Conservation (phyloP, 2,329 filamentous ascomycete genomes). For the Trichoderma sp. region DNA sequence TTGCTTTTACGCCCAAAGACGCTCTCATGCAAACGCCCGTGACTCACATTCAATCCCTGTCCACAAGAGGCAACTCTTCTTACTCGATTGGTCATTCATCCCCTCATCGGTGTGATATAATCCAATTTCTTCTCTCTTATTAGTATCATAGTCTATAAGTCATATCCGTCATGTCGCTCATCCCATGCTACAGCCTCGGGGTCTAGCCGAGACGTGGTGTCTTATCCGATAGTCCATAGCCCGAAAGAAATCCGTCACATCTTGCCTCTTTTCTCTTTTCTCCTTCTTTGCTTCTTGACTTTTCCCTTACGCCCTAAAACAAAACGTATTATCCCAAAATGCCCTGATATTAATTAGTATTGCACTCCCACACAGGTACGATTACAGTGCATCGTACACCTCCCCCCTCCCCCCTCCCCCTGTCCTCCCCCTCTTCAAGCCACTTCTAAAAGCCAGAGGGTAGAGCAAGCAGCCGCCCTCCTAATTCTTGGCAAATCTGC, state of each 20-base stretch:
- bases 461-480: neutral
- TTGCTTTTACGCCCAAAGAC: neutral
- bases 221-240: conserved; percentile 2
- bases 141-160: conserved; percentile 1
- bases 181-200: neutral
- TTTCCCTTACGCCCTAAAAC: neutral
- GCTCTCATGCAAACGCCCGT: conserved; percentile 17
- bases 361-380: neutral
- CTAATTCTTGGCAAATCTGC: conserved; percentile 48
- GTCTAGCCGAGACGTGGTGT: neutral
- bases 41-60: conserved; percentile 13
- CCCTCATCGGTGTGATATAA: conserved; percentile 14
- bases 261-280: neutral
- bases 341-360: neutral
- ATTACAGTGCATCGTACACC: neutral
- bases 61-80: neutral
- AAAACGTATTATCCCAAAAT: neutral
- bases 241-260: neutral
- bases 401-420: too few species aligned
- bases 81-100: neutral
- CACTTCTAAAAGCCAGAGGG: neutral
- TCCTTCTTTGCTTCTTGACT: neutral
- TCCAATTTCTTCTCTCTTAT: neutral
- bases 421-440: neutral
- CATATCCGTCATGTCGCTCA: conserved; percentile 5